Evolutionary conservation across 2,329 filamentous ascomycete genomes (phyloP).

Genomic region (Cytospora mali): DNA sequence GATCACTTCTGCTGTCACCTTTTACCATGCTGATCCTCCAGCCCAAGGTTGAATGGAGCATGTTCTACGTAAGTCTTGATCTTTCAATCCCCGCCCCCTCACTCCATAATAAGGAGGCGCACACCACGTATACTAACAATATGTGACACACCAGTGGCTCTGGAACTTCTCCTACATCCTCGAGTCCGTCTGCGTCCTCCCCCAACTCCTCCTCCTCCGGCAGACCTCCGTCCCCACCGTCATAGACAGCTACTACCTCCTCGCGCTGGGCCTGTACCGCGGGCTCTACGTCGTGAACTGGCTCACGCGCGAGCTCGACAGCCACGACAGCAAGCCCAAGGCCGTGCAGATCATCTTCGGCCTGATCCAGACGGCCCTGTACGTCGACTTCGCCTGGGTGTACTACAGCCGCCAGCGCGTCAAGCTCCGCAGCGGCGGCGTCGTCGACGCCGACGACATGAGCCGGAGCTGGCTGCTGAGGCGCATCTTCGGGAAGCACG

Average conservation of each 20-base stretch:
- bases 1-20: slow-evolving; percentile 69
- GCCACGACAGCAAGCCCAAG: slow-evolving; percentile 62
- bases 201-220: slow-evolving; percentile 86
- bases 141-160: slow-evolving; percentile 60
- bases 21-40: slow-evolving; percentile 73
- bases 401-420: slow-evolving; percentile 93
- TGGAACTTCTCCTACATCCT: slow-evolving; percentile 92
- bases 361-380: slow-evolving; percentile 84
- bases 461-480: slow-evolving; percentile 82
- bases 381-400: slow-evolving; percentile 94
- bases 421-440: slow-evolving; percentile 84
- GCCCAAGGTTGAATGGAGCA: slow-evolving; percentile 46
- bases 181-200: slow-evolving; percentile 87
- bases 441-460: slow-evolving; percentile 89
- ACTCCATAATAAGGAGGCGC: too few species aligned
- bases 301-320: slow-evolving; percentile 70
- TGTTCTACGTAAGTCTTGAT: slow-evolving; percentile 50
- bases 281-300: slow-evolving; percentile 90
- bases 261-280: slow-evolving; percentile 84
- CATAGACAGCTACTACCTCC: slow-evolving; percentile 94
- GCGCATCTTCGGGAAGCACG: slow-evolving; percentile 70
- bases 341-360: slow-evolving; percentile 82
- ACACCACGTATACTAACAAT: slow-evolving; percentile 30
- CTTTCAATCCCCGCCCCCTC: too few species aligned
- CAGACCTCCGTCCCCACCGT: slow-evolving; percentile 96